phyloP scores from a whole-genome alignment of 768 basidiomycete genomes.

The Kwoniella bestiolae region DNA sequence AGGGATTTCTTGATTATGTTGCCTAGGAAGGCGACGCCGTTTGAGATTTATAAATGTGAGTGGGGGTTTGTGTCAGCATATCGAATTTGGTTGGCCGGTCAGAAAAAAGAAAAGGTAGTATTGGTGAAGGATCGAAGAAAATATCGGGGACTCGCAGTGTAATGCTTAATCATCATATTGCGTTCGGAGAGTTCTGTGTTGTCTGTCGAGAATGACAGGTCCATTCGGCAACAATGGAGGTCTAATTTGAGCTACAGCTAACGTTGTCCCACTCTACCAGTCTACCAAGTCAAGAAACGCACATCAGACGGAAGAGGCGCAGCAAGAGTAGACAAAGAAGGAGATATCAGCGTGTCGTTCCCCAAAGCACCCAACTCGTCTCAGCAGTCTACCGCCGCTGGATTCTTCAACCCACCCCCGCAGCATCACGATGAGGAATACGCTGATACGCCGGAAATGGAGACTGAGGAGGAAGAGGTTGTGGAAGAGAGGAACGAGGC shows the following conservation, averaged over 20 bases:
- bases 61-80: too few relatives aligned
- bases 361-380: conserved; percentile 40
- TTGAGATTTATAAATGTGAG: conserved; percentile 72
- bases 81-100: too few relatives aligned
- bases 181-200: too few relatives aligned
- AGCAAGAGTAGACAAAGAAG: conserved; percentile 86
- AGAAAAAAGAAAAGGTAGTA: too few relatives aligned
- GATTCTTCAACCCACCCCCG: conserved; percentile 21
- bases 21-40: conserved; percentile 76
- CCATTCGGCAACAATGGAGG: too few relatives aligned
- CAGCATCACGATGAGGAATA: conserved; percentile 35
- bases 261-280: conserved; percentile 24
- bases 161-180: too few relatives aligned
- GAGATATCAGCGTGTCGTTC: conserved; percentile 61
- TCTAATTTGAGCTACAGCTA: not conserved
- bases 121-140: too few relatives aligned
- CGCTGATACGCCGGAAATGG: conserved; percentile 35
- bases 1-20: conserved; percentile 85
- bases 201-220: too few relatives aligned
- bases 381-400: conserved; percentile 21
- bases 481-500: conserved; percentile 62
- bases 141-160: too few relatives aligned
- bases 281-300: conserved; percentile 57
- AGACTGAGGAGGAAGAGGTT: conserved; percentile 55
- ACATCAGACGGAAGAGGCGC: conserved; percentile 71